A percentile compares a stretch with the other conserved stretches of the same genome.
Evolutionary conservation across 1,284 basidiomycete genomes (phyloP).

Genomic region (Apiotrichum mycotoxinovorans): DNA sequence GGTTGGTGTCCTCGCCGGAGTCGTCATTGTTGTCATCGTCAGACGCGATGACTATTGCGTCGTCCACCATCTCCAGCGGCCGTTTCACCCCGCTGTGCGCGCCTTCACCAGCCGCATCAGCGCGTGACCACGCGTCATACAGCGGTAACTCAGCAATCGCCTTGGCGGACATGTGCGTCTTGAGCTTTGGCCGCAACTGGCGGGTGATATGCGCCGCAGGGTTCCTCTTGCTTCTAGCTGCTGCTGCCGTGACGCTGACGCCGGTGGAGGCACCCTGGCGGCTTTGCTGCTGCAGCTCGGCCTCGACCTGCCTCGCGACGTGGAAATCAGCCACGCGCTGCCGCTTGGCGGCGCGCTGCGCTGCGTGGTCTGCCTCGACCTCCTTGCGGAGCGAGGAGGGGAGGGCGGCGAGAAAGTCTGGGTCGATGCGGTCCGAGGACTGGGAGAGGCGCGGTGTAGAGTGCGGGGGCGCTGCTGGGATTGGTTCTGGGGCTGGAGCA

Average conservation of each 20-base stretch:
- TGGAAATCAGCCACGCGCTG: neutral
- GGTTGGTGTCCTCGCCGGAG: too few species aligned
- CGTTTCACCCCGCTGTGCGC: neutral
- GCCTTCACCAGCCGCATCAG: neutral
- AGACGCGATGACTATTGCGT: neutral
- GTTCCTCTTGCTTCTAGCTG: slow-evolving; percentile 7
- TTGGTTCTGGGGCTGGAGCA: neutral
- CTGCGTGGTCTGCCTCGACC: slow-evolving; percentile 28
- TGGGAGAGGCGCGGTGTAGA: slow-evolving; percentile 1
- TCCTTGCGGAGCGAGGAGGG: slow-evolving; percentile 34
- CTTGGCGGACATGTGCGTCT: slow-evolving; percentile 36
- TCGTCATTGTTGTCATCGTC: neutral
- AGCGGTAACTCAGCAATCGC: slow-evolving; percentile 35
- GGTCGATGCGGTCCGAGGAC: slow-evolving; percentile 36
- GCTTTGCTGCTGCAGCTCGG: neutral
- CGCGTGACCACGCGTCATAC: slow-evolving; percentile 35
- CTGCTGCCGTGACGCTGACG: neutral
- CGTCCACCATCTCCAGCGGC: neutral
- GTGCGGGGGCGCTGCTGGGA: slow-evolving; percentile 8
- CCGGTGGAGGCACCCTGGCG: neutral
- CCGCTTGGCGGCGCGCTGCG: slow-evolving; percentile 2
- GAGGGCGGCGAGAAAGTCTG: slow-evolving; percentile 41
- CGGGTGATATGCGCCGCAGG: slow-evolving; percentile 42
- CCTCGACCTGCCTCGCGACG: neutral
- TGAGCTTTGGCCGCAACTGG: slow-evolving; percentile 43